Evolutionary conservation across 768 basidiomycete genomes (phyloP), one percentile per base, ranked within the genome.

Genomic region (Steccherinum ochraceum): DNA sequence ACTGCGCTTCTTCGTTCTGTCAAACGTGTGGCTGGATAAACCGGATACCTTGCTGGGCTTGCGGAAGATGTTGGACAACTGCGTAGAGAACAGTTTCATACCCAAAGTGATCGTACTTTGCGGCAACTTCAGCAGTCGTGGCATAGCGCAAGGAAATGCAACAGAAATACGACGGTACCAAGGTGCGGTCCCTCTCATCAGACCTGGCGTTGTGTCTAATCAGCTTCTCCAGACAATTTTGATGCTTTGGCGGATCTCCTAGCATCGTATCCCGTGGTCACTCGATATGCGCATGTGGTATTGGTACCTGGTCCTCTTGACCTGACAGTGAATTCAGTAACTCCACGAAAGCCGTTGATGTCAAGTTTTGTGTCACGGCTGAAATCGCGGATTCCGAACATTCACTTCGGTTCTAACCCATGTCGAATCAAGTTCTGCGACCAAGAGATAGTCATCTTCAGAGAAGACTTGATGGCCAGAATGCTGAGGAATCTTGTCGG

Each of bases 221-320:
- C 5, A 27, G 5, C 45, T 41, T 39, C 26, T 25, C 10, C 61
- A 93, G 93, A 93, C 55, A 85, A 84, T 57, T 97, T 99, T 63
- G 88, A 92, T 59, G 75, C 80, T 0, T 72, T 99, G 21, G 91
- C 87, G 3, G 89, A 93, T 57, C 74, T 98, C 25, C 85, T 99
- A 52, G 72, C 83, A 4, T 78, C 83, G 4, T 96, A 93, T 61
- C 86, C 91, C 2, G 65, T 76, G 42, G 84, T 98, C 46, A 80
- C 83, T 19, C 78, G 83, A 4, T 70, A 70, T 41, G 93, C 93
- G 0, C 91, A 94, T 63, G 96, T 98, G 66, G 80, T 98, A 48
- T 82, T 99, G 56, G 86, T 98, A 19, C 96, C 96, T 4, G 96
- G 96, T 4, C 96, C 96, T 2, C 71, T 89, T 46, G 96, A 99